Percentiles rank a stretch among this genome's conserved stretches.
Evolutionary conservation across 306 rosid species (phyloP).

Genomic region (Fagus crenata): DNA sequence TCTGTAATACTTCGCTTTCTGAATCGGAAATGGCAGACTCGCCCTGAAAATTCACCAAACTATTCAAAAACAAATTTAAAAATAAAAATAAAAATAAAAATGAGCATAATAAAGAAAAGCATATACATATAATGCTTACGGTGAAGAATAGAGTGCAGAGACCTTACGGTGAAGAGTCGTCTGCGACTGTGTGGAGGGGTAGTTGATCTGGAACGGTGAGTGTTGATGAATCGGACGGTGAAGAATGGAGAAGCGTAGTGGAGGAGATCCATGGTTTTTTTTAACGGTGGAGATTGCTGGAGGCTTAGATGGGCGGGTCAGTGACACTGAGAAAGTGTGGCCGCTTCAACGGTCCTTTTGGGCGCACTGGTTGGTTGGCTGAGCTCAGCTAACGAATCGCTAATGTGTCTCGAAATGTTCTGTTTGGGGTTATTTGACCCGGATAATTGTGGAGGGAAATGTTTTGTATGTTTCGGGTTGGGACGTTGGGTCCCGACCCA

Average conservation of each 20-base stretch:
- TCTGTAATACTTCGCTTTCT: slow-evolving; percentile 50
- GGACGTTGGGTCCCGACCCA: too few relatives aligned
- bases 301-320: not conserved
- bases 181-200: slow-evolving; percentile 17
- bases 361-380: too few relatives aligned
- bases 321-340: not conserved
- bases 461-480: too few relatives aligned
- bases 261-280: slow-evolving; percentile 41
- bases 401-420: too few relatives aligned
- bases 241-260: slow-evolving; percentile 43
- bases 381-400: too few relatives aligned
- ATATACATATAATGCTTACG: not conserved
- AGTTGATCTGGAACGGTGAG: slow-evolving; percentile 17
- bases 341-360: too few relatives aligned
- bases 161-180: slow-evolving; percentile 50
- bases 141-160: slow-evolving; percentile 22
- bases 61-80: not conserved
- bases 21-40: slow-evolving; percentile 50
- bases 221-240: slow-evolving; percentile 36
- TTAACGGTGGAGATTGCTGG: not conserved
- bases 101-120: not conserved
- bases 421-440: too few relatives aligned
- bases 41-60: slow-evolving; percentile 43
- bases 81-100: not conserved
- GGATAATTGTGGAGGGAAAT: too few relatives aligned